Base-by-base conservation (phyloP, 352 stramenopile species). In the Achlya hypogyna region DNA sequence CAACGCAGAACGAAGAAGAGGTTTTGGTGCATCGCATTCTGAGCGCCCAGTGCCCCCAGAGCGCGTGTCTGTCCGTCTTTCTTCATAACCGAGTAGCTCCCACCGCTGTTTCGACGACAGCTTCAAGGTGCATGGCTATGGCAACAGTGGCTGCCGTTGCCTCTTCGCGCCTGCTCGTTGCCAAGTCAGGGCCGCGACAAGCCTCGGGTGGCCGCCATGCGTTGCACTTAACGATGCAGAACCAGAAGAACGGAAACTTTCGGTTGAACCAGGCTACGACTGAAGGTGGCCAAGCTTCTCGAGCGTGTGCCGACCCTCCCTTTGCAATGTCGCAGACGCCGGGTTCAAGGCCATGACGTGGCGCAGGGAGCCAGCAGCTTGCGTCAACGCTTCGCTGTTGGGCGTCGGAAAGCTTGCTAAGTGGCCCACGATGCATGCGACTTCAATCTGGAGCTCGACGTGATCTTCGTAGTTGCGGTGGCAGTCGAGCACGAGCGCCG, bases 361-460 rank as follows among this genome's bases (percentile, higher is more conserved):
- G 27, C 27, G 25, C 40, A 67, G 51, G 8, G 38, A 31, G 4
- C 4, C 25, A 9, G 20, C 23, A 18, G 53, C 34, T 22, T 18
- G 20, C 23, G n/a, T 4, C n/a, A 23, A 16, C 42, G 42, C n/a
- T n/a, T 16, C 25, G 16, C 42, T 49, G 38, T 9, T 18, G 2
- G 12, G 38, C 38, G 2, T 18, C 2, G 38, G n/a, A 45, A 10
- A 45, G 12, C 10, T 6, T 18, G 51, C 47, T 10, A 51, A 56
- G 31, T 56, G 43, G 16, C 47, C n/a, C 29, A 67, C 1, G 60
- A 67, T 67, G 35, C 60, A 67, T 31, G 42, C 56, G 4, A 67
- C 22, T 58, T 67, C 60, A 38, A 67, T 59, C 18, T 67, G 60
- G 4, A 67, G 4, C 4, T n/a, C 9, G 9, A 12, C 27, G 28